Base-by-base conservation (phyloP, 768 basidiomycete genomes). In the Amyloporia xantha region DNA sequence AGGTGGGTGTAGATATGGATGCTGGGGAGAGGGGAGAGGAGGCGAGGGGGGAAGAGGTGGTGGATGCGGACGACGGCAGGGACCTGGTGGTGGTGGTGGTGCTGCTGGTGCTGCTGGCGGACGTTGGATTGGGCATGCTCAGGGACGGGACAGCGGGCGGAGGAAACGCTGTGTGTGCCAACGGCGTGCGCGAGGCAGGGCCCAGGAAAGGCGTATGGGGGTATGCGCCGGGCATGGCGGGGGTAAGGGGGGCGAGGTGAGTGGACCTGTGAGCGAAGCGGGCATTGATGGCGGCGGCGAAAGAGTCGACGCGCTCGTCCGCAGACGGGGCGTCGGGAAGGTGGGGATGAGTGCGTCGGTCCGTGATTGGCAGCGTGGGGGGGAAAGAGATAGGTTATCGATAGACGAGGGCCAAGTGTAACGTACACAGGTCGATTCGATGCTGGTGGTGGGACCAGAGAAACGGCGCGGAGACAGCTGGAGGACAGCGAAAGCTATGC, bases 201-300 rank as follows among this genome's bases (percentile, higher is more conserved):
- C 58, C 49, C 26, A 27, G 54, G 27, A 40, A 40, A 51, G 53
- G 41, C 51, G 48, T 33, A 57, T 50, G 44, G 50, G 49, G 55
- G 20, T 23, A 23, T 15, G 42, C 19, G 24, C 6, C 21, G 13
- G 28, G 30, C 15, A 47, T 39, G 9, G 48, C 49, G n/a, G 47
- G 46, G 35, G 52, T 50, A 41, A 62, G 53, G 39, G 57, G 50
- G 44, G 56, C 52, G 59, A 59, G 61, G 13, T 53, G 39, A 15
- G 56, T 54, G 59, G 56, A 24, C 53, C 52, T 38, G 47, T 41
- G 49, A 54, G 56, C 56, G 62, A 76, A 79, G 45, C 77, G 66
- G 20, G 68, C 59, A 24, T 71, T 68, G 52, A 83, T 75, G 35
- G 80, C 81, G 44, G 73, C 68, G 3, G 81, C 79, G 59, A 83